Percentiles rank a stretch among this genome's conserved stretches.
Evolutionary conservation across 2,329 filamentous ascomycete genomes (phyloP).

Genomic region (Fonsecaea erecta): DNA sequence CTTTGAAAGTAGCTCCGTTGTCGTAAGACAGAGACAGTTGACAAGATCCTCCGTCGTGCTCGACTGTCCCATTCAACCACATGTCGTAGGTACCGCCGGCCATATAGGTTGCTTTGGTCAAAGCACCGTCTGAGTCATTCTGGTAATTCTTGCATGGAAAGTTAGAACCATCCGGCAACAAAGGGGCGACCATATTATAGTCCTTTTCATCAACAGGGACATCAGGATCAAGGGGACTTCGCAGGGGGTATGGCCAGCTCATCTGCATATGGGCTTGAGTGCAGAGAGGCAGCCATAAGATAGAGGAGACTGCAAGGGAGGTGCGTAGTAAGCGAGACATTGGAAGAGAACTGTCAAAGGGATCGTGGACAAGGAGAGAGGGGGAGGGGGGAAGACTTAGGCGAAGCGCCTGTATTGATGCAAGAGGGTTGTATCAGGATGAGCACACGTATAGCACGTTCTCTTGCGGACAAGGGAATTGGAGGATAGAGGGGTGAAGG

Average conservation of each 20-base stretch:
- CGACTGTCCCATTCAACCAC: constrained; percentile 65
- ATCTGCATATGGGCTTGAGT: constrained; percentile 59
- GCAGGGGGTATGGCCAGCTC: constrained; percentile 59
- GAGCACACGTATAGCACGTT: not conserved
- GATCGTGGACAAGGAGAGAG: not conserved
- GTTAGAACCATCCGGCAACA: constrained; percentile 64
- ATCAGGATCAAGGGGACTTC: constrained; percentile 56
- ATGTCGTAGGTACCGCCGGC: constrained; percentile 68
- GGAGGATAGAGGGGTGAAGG: not conserved
- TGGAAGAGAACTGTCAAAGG: constrained; percentile 3
- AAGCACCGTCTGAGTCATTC: constrained; percentile 49
- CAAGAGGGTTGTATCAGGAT: not conserved
- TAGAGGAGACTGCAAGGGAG: constrained; percentile 18
- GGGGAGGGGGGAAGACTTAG: not conserved
- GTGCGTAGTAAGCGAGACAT: constrained; percentile 21
- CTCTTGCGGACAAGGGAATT: not conserved
- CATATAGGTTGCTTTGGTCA: constrained; percentile 63
- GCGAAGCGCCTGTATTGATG: not conserved
- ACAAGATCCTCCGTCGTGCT: constrained; percentile 74
- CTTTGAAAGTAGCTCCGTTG: constrained; percentile 70
- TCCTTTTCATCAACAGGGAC: constrained; percentile 58
- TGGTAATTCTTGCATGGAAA: constrained; percentile 78
- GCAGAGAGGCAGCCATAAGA: constrained; percentile 31
- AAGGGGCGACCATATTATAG: constrained; percentile 73
- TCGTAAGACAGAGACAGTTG: constrained; percentile 78